phyloP scores from a whole-genome alignment of 805 yeast genomes.

The Ascoidea rubescens region DNA sequence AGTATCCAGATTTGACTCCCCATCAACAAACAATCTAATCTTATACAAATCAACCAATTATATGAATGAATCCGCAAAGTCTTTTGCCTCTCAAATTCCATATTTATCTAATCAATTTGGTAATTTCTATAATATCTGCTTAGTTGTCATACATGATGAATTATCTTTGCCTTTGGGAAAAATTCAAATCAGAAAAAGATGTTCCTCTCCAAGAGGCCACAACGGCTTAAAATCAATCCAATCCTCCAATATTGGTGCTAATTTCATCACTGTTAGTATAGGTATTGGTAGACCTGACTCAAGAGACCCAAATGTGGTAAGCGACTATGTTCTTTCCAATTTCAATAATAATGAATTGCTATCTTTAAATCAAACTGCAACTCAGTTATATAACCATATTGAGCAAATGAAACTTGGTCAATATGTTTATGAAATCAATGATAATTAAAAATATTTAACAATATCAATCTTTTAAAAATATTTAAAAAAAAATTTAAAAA shows the following conservation, averaged over 20 bases:
- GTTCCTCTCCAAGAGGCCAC: slow-evolving; percentile 65
- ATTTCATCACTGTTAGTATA: slow-evolving; percentile 51
- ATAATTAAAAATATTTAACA: too few relatives aligned
- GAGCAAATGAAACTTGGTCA: not conserved
- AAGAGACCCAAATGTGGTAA: slow-evolving; percentile 30
- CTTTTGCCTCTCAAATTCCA: slow-evolving; percentile 25
- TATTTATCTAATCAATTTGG: too few relatives aligned
- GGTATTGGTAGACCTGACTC: slow-evolving; percentile 64
- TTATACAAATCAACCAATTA: slow-evolving; percentile 10
- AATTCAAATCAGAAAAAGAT: slow-evolving; percentile 43
- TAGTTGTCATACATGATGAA: slow-evolving; percentile 67
- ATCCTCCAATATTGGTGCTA: slow-evolving; percentile 18
- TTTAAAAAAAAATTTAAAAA: too few relatives aligned
- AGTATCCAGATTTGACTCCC: not conserved
- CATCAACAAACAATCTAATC: too few relatives aligned
- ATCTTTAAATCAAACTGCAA: not conserved
- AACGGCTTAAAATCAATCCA: slow-evolving; percentile 63
- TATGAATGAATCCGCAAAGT: slow-evolving; percentile 38
- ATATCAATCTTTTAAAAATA: too few relatives aligned
- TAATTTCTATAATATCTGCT: slow-evolving; percentile 22
- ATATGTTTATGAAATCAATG: too few relatives aligned
- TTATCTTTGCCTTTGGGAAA: slow-evolving; percentile 53
- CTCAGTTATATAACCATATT: not conserved
- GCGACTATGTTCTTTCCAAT: slow-evolving; percentile 48
- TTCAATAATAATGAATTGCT: slow-evolving; percentile 30